Base-by-base conservation (phyloP, 108 stramenopile genomes). In the Nitzschia sp. region DNA sequence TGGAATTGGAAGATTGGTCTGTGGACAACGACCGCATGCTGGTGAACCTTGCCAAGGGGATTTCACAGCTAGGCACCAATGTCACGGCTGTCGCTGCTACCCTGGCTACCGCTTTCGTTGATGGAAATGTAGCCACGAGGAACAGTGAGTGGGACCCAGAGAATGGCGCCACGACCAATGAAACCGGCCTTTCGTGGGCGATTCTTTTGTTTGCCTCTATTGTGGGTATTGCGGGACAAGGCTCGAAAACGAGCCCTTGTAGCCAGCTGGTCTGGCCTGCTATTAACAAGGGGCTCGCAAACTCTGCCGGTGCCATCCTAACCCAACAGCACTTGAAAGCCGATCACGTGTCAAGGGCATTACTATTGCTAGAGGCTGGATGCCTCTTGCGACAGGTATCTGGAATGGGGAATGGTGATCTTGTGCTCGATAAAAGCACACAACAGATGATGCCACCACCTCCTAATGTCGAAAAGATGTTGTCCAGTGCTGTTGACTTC, bases 341-440 rank as follows among this genome's bases (percentile, higher is more conserved):
- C 10, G 71, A 79, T 37, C 25, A 65, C 19, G 80, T 77, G 17
- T 40, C 82, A n/a, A 53, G 82, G 19, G 82, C 86, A 15, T 61
- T 91, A 41, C 70, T 91, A 19, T 55, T 94, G 40, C 77, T 94
- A 0, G 88, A 91, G 46, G 71, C 67, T 71, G 92, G 92, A 41
- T 91, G 92, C 50, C 60, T 61, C 21, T 67, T 88, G 50, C 61
- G 75, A 6, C 75, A 78, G 17, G 41, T 95, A 3, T 82, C 77
- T 1, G 94, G 94, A 22, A 63, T 84, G 63, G 94, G 91, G 22
- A 89, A 95, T 65, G 94, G 94, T 0, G 91, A 92, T 53, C 58
- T 92, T 12, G 75, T 94, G 10, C 54, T 84, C 10, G 79, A 84
- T 40, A 65, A 70, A 42, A 80, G 63, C 2, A 75, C 68, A n/a